Evolutionary conservation across 352 stramenopile genomes (phyloP).

Genomic region (Aphanomyces invadans): DNA sequence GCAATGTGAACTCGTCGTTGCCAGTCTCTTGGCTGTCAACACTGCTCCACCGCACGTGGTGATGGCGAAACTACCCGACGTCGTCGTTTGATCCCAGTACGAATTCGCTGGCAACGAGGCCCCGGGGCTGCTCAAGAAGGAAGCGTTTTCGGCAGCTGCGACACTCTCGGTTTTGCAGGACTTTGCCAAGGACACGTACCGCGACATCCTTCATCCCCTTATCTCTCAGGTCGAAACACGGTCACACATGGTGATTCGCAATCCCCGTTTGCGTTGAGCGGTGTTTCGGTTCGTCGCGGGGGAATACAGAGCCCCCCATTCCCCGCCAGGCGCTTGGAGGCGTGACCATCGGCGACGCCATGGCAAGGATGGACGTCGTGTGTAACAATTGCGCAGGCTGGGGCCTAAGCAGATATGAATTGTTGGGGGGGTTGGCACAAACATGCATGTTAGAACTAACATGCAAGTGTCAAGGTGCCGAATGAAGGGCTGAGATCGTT

Average conservation of each 20-base stretch:
- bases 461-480: too few relatives aligned
- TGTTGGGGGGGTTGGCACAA: too few relatives aligned
- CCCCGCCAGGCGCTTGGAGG: constrained; percentile 4
- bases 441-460: too few relatives aligned
- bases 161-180: not conserved
- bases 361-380: constrained; percentile 4
- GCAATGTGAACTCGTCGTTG: constrained; percentile 17
- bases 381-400: too few relatives aligned
- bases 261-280: not conserved
- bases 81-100: too few relatives aligned
- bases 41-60: not conserved
- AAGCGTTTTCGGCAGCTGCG: not conserved
- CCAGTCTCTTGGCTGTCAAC: constrained; percentile 14
- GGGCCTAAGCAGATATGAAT: too few relatives aligned
- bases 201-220: not conserved
- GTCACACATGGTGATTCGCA: constrained; percentile 5
- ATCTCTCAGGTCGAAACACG: too few relatives aligned
- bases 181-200: constrained; percentile 1
- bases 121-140: not conserved
- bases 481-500: too few relatives aligned
- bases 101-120: not conserved
- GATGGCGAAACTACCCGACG: not conserved
- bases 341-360: constrained; percentile 15
- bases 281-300: constrained; percentile 3
- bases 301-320: not conserved